Conservation (phyloP, 2,329 filamentous ascomycete species). For the Pseudogymnoascus sp. region DNA sequence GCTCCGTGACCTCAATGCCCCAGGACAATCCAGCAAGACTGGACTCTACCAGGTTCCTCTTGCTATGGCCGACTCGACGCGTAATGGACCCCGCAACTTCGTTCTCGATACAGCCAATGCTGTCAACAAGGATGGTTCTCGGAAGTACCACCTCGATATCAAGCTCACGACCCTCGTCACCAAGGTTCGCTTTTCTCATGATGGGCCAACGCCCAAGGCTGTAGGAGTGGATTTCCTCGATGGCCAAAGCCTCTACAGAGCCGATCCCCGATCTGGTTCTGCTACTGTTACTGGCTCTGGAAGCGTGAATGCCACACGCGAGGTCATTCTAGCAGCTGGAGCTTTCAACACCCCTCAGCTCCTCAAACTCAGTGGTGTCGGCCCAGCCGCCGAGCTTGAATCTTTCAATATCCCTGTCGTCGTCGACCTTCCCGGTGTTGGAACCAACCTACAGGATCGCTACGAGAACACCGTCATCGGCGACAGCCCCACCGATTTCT, state of each 20-base stretch:
- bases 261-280: conserved; percentile 31
- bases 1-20: conserved; percentile 15
- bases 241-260: conserved; percentile 35
- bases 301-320: conserved; percentile 29
- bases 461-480: conserved; percentile 42
- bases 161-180: conserved; percentile 28
- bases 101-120: conserved; percentile 19
- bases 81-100: conserved; percentile 21
- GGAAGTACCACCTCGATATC: conserved; percentile 18
- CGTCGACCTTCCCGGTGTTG: conserved; percentile 52
- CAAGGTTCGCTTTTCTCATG: conserved; percentile 32
- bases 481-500: conserved; percentile 32
- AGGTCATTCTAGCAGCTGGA: conserved; percentile 42
- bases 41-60: conserved; percentile 20
- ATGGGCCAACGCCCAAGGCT: conserved; percentile 27
- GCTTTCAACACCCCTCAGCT: conserved; percentile 39
- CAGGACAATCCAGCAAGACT: conserved; percentile 14
- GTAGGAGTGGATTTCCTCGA: conserved; percentile 36
- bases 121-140: conserved; percentile 15
- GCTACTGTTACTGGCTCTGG: conserved; percentile 21
- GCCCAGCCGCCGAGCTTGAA: conserved; percentile 32
- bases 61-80: conserved; percentile 13
- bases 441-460: conserved; percentile 51
- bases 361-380: conserved; percentile 39
- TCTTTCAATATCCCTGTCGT: conserved; percentile 42